phyloP scores from a whole-genome alignment of 129 eudicot genomes.

The Dittrichia graveolens region DNA sequence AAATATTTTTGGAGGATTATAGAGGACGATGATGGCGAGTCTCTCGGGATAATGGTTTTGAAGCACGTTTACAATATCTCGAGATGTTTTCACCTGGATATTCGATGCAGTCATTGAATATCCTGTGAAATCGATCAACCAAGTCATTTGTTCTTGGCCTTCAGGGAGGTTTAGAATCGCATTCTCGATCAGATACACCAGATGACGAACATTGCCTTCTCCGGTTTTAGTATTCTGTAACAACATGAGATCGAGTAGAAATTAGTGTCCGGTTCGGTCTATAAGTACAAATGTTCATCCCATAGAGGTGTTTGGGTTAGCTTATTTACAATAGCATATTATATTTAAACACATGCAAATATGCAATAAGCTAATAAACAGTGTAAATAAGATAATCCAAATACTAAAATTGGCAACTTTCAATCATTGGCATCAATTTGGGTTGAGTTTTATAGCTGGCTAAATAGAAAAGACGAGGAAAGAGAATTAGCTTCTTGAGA shows the following conservation, averaged over 20 bases:
- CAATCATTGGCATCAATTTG: too few relatives aligned
- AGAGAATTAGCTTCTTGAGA: too few relatives aligned
- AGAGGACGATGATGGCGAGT: conserved; percentile 66
- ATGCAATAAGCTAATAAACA: neutral
- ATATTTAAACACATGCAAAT: neutral
- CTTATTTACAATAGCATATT: too few relatives aligned
- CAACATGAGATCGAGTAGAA: neutral
- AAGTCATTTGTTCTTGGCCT: conserved; percentile 87
- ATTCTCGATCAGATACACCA: conserved; percentile 75
- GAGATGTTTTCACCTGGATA: conserved; percentile 57
- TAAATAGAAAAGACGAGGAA: too few relatives aligned
- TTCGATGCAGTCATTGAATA: conserved; percentile 62
- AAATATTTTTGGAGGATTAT: conserved; percentile 75
- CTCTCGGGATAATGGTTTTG: conserved; percentile 92
- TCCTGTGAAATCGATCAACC: conserved; percentile 88
- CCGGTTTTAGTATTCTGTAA: conserved; percentile 64
- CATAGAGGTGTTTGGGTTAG: too few relatives aligned
- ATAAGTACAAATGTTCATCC: too few relatives aligned
- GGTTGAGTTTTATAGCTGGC: too few relatives aligned
- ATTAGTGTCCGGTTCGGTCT: neutral
- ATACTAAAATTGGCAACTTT: too few relatives aligned
- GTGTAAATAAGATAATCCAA: too few relatives aligned
- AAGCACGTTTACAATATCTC: conserved; percentile 67
- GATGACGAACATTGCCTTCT: conserved; percentile 82
- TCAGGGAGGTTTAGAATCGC: conserved; percentile 83